Conservation (phyloP, 495 filamentous ascomycete genomes). For the Hypoxylon subgilvum region DNA sequence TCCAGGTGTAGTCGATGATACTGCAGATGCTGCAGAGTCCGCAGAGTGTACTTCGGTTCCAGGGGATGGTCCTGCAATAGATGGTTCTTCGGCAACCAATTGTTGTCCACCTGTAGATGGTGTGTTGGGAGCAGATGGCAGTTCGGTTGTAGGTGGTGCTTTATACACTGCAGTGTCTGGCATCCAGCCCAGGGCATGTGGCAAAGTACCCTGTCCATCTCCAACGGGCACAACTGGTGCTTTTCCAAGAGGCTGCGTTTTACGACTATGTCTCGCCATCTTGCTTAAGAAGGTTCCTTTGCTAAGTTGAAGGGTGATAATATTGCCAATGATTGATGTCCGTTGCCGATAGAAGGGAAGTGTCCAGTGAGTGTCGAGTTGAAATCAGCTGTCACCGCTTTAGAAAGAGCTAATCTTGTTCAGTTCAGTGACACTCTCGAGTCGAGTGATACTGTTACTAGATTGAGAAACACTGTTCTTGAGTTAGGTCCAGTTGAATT, state of each 20-base stretch:
- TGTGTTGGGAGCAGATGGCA: background rate
- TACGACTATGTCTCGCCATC: conserved; percentile 22
- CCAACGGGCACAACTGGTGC: conserved; percentile 26
- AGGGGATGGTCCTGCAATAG: background rate
- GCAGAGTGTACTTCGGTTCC: background rate
- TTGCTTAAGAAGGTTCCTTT: too few species aligned
- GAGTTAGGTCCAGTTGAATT: too few species aligned
- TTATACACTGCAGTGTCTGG: background rate
- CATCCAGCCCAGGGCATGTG: conserved; percentile 48
- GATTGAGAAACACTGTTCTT: too few species aligned
- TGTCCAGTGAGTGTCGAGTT: too few species aligned
- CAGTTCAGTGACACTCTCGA: too few species aligned
- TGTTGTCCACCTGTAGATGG: background rate
- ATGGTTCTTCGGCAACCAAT: background rate
- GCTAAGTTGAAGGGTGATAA: too few species aligned
- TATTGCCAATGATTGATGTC: too few species aligned
- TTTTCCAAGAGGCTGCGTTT: conserved; percentile 1
- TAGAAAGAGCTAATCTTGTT: too few species aligned
- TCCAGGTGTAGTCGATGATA: background rate
- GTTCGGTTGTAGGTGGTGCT: background rate
- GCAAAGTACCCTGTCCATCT: conserved; percentile 44
- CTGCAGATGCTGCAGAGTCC: background rate
- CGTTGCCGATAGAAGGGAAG: too few species aligned
- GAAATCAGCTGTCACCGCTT: too few species aligned
- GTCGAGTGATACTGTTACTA: too few species aligned